Base-by-base conservation (phyloP, 2,329 filamentous ascomycete genomes). In the Diaporthe vexans region DNA sequence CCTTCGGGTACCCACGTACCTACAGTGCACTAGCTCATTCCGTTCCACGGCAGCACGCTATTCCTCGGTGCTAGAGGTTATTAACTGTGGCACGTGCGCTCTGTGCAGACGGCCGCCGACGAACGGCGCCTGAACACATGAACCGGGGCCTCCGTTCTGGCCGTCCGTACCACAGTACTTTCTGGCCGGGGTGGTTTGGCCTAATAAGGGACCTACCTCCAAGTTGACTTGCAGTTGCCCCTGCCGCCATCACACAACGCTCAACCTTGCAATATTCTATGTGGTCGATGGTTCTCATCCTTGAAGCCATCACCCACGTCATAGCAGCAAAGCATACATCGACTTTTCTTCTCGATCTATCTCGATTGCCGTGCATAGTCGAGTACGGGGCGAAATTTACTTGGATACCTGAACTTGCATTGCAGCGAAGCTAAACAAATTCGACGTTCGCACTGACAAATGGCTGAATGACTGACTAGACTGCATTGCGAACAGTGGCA, bases 1-100 rank as follows among this genome's bases (percentile, higher is more conserved):
- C 58, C 9, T 29, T 29, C 11, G 21, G 15, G 56, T 40, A 37
- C 33, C 33, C 6, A 37, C 11, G 21, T n/a, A 37, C 29, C 56
- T 13, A 15, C 33, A 11, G 9, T 5, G 4, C 13, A 19, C 26
- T 58, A 58, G 56, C 17, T 10, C n/a, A 4, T n/a, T 63, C 40
- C 59, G 37, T 63, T n/a, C 24, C 26, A 51, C 59, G 21, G 43
- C 43, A 65, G 59, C 59, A n/a, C 19, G 15, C 10, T 21, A 43
- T 4, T 59, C 17, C 29, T 33, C 29, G 29, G 43, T 19, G 17
- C 15, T 46, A 46, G 3, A 17, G 21, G 43, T 10, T 24, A 19
- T 26, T 51, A 37, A 21, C 19, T 52, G 46, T 67, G 63, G 63
- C 63, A 67, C 63, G 63, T 67, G 63, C 46, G 29, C 43, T 37